Evolutionary conservation across 495 filamentous ascomycete species (phyloP).

Genomic region (Cetradonia linearis): DNA sequence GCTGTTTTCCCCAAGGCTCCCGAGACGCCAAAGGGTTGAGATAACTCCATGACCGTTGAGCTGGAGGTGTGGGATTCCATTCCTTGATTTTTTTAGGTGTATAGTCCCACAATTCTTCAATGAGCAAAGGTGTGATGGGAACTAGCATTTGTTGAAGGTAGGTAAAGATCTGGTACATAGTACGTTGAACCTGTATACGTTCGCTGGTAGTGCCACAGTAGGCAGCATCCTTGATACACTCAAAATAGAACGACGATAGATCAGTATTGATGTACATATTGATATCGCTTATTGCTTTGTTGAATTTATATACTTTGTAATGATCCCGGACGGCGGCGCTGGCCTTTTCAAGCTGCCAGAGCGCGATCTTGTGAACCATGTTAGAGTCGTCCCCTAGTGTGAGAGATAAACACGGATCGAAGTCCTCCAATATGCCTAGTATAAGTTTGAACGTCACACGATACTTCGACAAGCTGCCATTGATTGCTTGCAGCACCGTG

Average conservation of each 20-base stretch:
- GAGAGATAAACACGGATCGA: conserved; percentile 29
- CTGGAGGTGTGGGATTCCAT: conserved; percentile 36
- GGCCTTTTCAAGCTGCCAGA: conserved; percentile 58
- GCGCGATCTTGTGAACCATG: conserved; percentile 55
- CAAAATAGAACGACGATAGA: conserved; percentile 88
- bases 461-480: conserved; percentile 70
- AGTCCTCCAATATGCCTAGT: conserved; percentile 65
- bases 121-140: conserved; percentile 73
- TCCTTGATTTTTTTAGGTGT: conserved; percentile 53
- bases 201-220: conserved; percentile 47
- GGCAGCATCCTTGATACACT: conserved; percentile 81
- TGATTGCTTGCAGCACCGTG: conserved; percentile 60
- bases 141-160: conserved; percentile 65
- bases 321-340: conserved; percentile 48
- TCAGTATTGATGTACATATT: conserved; percentile 72
- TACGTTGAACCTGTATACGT: conserved; percentile 49
- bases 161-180: conserved; percentile 57
- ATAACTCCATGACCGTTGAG: conserved; percentile 27
- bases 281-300: conserved; percentile 60
- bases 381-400: background rate
- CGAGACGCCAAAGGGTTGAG: conserved; percentile 30
- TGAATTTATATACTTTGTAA: conserved; percentile 68
- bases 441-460: conserved; percentile 81
- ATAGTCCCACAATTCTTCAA: conserved; percentile 81
- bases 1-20: conserved; percentile 22